Evolutionary conservation across 352 stramenopile genomes (phyloP).

Genomic region (Globisporangium perplexum): DNA sequence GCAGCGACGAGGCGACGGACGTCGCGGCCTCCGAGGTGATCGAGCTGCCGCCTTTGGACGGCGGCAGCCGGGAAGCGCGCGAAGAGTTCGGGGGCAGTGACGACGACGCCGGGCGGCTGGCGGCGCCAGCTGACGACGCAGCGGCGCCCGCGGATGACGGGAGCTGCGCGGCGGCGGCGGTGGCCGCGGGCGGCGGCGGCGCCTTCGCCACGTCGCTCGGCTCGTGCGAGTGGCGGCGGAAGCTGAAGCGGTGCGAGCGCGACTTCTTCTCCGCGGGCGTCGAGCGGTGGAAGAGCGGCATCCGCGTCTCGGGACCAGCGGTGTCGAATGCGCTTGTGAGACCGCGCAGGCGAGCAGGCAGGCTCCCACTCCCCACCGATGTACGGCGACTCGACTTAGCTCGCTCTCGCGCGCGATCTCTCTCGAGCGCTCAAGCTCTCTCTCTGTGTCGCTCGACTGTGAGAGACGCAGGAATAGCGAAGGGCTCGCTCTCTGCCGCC

Average conservation of each 20-base stretch:
- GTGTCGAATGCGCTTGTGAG: background rate
- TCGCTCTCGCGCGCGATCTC: too few relatives aligned
- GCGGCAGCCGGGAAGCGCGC: slow-evolving; percentile 6
- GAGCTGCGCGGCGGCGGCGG: background rate
- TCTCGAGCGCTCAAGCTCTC: too few relatives aligned
- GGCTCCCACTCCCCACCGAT: background rate
- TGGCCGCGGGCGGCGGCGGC: background rate
- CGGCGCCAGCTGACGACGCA: background rate
- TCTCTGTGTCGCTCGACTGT: too few relatives aligned
- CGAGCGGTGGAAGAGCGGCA: slow-evolving; percentile 65
- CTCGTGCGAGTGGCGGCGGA: slow-evolving; percentile 55
- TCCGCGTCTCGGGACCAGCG: slow-evolving; percentile 15
- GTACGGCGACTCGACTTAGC: background rate
- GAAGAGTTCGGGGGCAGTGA: background rate
- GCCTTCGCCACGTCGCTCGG: slow-evolving; percentile 3
- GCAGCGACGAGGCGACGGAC: slow-evolving; percentile 44
- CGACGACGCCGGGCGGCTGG: slow-evolving; percentile 1
- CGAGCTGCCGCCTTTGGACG: slow-evolving; percentile 10
- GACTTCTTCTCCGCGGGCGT: slow-evolving; percentile 28
- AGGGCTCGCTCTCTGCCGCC: slow-evolving; percentile 2
- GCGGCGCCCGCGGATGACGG: too few relatives aligned
- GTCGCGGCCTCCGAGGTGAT: slow-evolving; percentile 20
- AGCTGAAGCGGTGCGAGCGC: slow-evolving; percentile 59
- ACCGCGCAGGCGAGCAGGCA: background rate
- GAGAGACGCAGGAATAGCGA: slow-evolving; percentile 1